A percentile compares a stretch with the other conserved stretches of the same genome.
These are phyloP conservation scores for Chaetomidium leptoderma DNA, from an alignment of 495 filamentous ascomycete species.

Conservation along the genomic window DNA sequence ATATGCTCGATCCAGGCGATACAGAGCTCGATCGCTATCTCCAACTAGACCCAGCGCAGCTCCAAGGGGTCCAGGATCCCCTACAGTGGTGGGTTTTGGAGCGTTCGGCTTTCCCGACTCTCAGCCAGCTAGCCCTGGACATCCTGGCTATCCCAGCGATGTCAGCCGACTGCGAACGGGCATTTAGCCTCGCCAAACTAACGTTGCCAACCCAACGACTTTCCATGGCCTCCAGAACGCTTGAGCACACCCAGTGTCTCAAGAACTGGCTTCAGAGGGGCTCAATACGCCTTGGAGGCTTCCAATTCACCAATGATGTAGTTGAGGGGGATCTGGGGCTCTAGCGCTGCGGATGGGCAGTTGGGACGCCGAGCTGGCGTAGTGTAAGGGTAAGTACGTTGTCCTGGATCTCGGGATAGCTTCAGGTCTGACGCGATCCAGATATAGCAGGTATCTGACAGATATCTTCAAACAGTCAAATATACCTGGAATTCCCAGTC, in stretches of 20 bases:
- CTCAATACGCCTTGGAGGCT: neutral
- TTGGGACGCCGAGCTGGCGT: neutral
- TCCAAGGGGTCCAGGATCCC: neutral
- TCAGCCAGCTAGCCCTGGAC: neutral
- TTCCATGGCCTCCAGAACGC: neutral
- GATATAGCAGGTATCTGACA: neutral
- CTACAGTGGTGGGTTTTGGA: neutral
- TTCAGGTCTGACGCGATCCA: neutral
- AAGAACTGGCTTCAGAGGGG: neutral
- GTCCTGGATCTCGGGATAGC: neutral
- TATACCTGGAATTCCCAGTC: neutral
- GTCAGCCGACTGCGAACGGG: neutral
- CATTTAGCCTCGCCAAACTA: neutral
- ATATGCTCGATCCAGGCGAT: too few relatives aligned
- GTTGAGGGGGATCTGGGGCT: neutral
- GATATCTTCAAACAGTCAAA: neutral
- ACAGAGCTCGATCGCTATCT: neutral
- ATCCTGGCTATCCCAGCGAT: neutral
- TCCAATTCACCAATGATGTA: neutral
- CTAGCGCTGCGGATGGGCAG: neutral
- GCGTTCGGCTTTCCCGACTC: neutral
- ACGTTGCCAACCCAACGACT: neutral
- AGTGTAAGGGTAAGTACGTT: neutral
- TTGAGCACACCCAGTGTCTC: neutral
- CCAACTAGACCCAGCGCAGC: neutral